Conservation (phyloP, 169 alveolate species). For the Cyclospora cayetanensis region DNA sequence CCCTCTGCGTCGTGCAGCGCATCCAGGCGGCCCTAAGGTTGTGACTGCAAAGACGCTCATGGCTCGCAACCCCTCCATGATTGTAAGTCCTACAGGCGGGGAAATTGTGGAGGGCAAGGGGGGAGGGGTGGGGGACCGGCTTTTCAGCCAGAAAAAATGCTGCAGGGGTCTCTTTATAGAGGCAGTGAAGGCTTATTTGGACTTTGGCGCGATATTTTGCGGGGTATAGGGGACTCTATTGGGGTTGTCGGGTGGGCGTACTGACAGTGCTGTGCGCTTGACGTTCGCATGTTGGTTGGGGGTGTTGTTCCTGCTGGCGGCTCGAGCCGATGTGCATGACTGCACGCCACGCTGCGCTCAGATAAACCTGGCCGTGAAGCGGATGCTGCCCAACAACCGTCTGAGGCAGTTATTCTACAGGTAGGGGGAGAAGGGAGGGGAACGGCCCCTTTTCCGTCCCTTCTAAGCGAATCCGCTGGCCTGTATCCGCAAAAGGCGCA, state of each 20-base stretch:
- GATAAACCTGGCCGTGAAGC: constrained; percentile 88
- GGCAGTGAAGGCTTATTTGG: too few relatives aligned
- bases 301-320: background rate
- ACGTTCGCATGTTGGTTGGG: background rate
- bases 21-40: constrained; percentile 88
- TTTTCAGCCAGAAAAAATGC: background rate
- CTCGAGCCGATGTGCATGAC: too few relatives aligned
- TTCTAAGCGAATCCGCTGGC: background rate
- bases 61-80: constrained; percentile 91
- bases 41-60: constrained; percentile 90
- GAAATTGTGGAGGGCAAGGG: background rate
- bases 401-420: constrained; percentile 64
- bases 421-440: too few relatives aligned
- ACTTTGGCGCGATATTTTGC: background rate
- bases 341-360: too few relatives aligned
- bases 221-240: background rate
- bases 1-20: too few relatives aligned
- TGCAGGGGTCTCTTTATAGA: background rate
- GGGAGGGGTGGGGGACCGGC: background rate
- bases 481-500: background rate
- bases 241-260: background rate
- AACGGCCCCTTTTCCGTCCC: too few relatives aligned
- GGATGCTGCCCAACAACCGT: constrained; percentile 87
- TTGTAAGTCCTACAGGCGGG: constrained; percentile 72
- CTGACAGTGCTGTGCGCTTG: background rate